Percentiles rank a stretch among this genome's conserved stretches.
phyloP scores from a whole-genome alignment of 352 stramenopile genomes.

The Phytophthora meadii region DNA sequence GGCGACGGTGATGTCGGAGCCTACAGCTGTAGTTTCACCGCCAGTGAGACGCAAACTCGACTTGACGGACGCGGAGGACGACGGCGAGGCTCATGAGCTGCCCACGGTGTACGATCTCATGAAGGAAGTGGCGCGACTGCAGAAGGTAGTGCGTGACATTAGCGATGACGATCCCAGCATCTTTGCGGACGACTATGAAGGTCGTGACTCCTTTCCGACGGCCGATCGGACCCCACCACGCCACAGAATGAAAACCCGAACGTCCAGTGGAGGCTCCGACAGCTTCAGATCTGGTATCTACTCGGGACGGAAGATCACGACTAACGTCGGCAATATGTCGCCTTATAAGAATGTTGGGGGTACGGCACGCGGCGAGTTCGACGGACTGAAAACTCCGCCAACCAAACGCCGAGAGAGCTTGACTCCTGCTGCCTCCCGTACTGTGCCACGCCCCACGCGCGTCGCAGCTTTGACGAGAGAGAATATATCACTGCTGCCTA shows the following conservation, averaged over 20 bases:
- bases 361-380: constrained; percentile 25
- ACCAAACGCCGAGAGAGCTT: constrained; percentile 29
- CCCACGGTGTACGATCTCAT: constrained; percentile 68
- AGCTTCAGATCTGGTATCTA: constrained; percentile 40
- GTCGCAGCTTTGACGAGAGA: constrained; percentile 79
- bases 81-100: constrained; percentile 33
- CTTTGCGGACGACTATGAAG: constrained; percentile 39
- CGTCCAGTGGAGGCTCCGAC: constrained; percentile 28
- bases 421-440: constrained; percentile 23
- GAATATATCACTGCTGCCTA: constrained; percentile 81
- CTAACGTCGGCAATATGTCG: constrained; percentile 35
- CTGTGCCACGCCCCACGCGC: constrained; percentile 45
- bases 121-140: constrained; percentile 53
- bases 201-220: constrained; percentile 22
- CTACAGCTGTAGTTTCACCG: background rate
- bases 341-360: constrained; percentile 36
- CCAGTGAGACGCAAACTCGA: constrained; percentile 36
- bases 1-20: background rate
- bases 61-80: constrained; percentile 29
- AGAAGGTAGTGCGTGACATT: constrained; percentile 54
- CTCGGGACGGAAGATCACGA: constrained; percentile 31
- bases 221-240: constrained; percentile 29
- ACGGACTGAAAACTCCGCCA: constrained; percentile 49
- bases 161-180: constrained; percentile 39
- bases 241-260: constrained; percentile 29